Evolutionary conservation across 306 rosid species (phyloP), one percentile per base, ranked within the genome.

Genomic region (Erythrophleum fordii): DNA sequence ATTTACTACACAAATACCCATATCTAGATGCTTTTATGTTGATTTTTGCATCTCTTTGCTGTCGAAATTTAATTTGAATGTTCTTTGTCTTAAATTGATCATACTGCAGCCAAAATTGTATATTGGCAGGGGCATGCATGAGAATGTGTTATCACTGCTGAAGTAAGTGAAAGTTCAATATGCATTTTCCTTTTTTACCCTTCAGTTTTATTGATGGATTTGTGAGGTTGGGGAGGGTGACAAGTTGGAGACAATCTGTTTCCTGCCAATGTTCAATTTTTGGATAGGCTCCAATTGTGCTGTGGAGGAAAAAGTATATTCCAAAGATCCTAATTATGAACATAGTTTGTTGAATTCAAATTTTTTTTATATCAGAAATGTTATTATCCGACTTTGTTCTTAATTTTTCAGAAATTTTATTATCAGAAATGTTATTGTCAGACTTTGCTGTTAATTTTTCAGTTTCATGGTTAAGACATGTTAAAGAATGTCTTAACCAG

Each of bases 71-170:
- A 71, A 78, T 67, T 28, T 48, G 31, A 52, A 31, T 66, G 12
- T 70, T 82, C 44, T 84, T 35, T 72, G 16, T 46, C 71, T 79
- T 60, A 76, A 76, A 77, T 72, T 81, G 83, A 81, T 80, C 72
- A 48, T 75, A 69, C 66, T 86, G 91, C 98, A 96, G 99, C 99
- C 99, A 69, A 96, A 93, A 72, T 83, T 93, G 85, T 96, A 93
- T 69, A 60, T 96, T 11, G 99, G 99, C 48, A 92, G 99, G 82
- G 99, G 99, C 72, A 92, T 96, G 94, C 97, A 93, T 56, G 99
- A 93, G 85, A 84, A 86, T 83, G 37, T 92, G 89, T 87, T 93
- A 35, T 86, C 99, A 62, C 80, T 96, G 79, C 82, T 96, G 58
- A 93, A 86, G 99, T 95, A 90, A 91, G 97, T 74, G 77, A 74